Conservation (phyloP, 306 rosid genomes). For the Rosa persica region DNA sequence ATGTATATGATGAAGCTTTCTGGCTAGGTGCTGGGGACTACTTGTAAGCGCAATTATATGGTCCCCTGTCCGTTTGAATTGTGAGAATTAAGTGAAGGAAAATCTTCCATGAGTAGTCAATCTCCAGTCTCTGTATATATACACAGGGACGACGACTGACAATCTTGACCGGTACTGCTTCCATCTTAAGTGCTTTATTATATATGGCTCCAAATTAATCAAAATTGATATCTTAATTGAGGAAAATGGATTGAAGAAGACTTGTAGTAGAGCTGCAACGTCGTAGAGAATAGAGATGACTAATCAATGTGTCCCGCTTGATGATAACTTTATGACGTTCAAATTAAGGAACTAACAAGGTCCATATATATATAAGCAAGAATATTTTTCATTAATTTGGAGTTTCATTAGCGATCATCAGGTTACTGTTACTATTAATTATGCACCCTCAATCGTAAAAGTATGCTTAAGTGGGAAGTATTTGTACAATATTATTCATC, state of each 20-base stretch:
- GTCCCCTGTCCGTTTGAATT: neutral
- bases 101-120: neutral
- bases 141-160: conserved; percentile 1
- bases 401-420: too few relatives aligned
- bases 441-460: too few relatives aligned
- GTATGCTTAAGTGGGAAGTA: too few relatives aligned
- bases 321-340: neutral
- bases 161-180: neutral
- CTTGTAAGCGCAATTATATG: neutral
- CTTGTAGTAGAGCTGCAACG: neutral
- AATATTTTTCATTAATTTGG: too few relatives aligned
- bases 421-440: too few relatives aligned
- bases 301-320: neutral
- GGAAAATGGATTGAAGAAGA: neutral
- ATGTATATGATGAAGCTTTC: neutral
- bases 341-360: neutral
- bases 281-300: too few relatives aligned
- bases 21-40: neutral
- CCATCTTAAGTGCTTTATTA: neutral
- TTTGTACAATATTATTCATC: too few relatives aligned
- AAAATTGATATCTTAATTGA: neutral
- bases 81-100: neutral
- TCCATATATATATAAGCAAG: neutral
- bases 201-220: neutral
- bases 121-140: neutral